These are phyloP conservation scores for Aquilaria agallochum DNA, from an alignment of 441 rosid genomes.

Conservation along the genomic window DNA sequence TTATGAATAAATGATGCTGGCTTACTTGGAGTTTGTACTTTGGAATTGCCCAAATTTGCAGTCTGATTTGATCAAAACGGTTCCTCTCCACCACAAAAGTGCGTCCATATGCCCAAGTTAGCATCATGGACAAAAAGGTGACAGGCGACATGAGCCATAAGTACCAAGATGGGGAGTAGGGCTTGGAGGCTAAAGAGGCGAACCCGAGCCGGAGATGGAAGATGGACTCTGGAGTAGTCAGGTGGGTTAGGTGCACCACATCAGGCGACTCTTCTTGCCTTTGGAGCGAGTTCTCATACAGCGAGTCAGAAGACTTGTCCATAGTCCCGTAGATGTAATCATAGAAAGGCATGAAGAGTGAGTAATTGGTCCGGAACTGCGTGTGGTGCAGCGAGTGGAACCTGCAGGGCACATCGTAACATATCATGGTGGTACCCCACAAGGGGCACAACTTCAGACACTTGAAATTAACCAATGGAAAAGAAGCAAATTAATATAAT, in stretches of 20 bases:
- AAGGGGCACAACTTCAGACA: too few relatives aligned
- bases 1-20: too few relatives aligned
- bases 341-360: slow-evolving; percentile 35
- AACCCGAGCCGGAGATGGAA: slow-evolving; percentile 29
- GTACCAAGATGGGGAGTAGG: slow-evolving; percentile 25
- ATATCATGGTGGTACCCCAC: too few relatives aligned
- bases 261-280: slow-evolving; percentile 22
- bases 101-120: slow-evolving; percentile 14
- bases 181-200: slow-evolving; percentile 24
- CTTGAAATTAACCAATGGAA: too few relatives aligned
- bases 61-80: slow-evolving; percentile 9
- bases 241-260: slow-evolving; percentile 32
- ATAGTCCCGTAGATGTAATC: slow-evolving; percentile 32
- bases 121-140: slow-evolving; percentile 18
- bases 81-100: slow-evolving; percentile 24
- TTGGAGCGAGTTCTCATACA: slow-evolving; percentile 18
- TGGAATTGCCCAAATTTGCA: slow-evolving; percentile 27
- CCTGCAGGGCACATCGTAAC: slow-evolving; percentile 6
- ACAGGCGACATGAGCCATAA: slow-evolving; percentile 28
- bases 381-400: slow-evolving; percentile 39
- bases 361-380: slow-evolving; percentile 33
- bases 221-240: slow-evolving; percentile 26
- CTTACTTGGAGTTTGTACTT: not conserved
- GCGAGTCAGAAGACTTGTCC: slow-evolving; percentile 19
- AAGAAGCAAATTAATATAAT: too few relatives aligned